Conservation (phyloP, 768 basidiomycete genomes). For the Tricholoma flavovirens region DNA sequence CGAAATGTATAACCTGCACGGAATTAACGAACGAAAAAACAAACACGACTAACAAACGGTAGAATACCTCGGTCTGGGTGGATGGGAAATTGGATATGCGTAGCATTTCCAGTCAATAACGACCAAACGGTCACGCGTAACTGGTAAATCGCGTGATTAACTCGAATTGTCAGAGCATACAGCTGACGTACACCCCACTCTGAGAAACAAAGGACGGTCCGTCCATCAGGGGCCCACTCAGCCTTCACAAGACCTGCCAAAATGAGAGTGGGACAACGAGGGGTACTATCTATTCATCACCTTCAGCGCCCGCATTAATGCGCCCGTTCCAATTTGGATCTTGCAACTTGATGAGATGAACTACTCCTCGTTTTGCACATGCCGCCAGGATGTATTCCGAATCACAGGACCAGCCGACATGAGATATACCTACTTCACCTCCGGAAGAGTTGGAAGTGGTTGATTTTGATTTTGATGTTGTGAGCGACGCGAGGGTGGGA, state of each 20-base stretch:
- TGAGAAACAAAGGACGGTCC: conserved; percentile 82
- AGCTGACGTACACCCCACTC: conserved; percentile 79
- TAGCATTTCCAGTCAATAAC: conserved; percentile 64
- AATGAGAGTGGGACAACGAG: neutral
- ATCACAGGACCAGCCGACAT: conserved; percentile 82
- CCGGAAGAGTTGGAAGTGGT: conserved; percentile 13
- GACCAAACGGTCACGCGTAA: conserved; percentile 87
- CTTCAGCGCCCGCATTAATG: conserved; percentile 78
- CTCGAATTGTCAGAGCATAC: conserved; percentile 1
- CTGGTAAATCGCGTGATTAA: conserved; percentile 33
- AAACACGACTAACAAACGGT: neutral
- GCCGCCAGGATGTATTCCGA: conserved; percentile 83
- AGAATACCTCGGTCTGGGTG: conserved; percentile 69
- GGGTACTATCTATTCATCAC: conserved; percentile 17
- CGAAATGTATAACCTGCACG: conserved; percentile 71
- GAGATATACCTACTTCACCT: conserved; percentile 52
- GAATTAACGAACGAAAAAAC: neutral
- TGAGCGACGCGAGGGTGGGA: conserved; percentile 39
- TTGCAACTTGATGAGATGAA: conserved; percentile 72
- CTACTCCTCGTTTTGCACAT: conserved; percentile 63
- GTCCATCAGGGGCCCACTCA: conserved; percentile 87
- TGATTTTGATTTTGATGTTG: conserved; percentile 30
- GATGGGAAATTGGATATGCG: conserved; percentile 81
- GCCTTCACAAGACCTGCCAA: conserved; percentile 65
- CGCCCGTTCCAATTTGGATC: conserved; percentile 76